These are phyloP conservation scores for Paraconiothyrium brasiliense DNA, from an alignment of 2,329 filamentous ascomycete genomes.

Conservation along the genomic window DNA sequence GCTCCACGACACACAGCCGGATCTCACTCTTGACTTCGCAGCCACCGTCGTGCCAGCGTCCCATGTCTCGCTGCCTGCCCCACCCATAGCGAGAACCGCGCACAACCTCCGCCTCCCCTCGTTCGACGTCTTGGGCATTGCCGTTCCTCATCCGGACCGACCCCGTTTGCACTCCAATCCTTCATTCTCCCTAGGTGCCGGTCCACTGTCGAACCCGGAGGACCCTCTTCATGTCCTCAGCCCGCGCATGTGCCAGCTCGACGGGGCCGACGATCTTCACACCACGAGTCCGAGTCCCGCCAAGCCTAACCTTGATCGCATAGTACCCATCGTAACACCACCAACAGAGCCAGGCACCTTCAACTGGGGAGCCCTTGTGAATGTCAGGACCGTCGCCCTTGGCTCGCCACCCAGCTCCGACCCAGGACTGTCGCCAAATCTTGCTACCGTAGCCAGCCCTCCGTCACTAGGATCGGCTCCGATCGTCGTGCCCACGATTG, in stretches of 20 bases:
- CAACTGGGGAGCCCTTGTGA: conserved; percentile 52
- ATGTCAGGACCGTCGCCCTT: conserved; percentile 46
- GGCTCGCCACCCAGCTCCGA: conserved; percentile 54
- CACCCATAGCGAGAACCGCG: conserved; percentile 41
- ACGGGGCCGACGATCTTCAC: conserved; percentile 28
- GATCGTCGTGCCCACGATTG: conserved; percentile 34
- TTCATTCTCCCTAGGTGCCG: conserved; percentile 45
- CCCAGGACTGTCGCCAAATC: conserved; percentile 42
- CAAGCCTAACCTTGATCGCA: conserved; percentile 40
- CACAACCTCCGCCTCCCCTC: conserved; percentile 61
- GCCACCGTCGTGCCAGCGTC: conserved; percentile 36
- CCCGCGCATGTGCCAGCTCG: conserved; percentile 35
- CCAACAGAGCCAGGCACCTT: conserved; percentile 54
- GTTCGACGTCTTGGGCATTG: conserved; percentile 63
- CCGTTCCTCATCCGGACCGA: conserved; percentile 57
- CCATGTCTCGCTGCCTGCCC: conserved; percentile 42
- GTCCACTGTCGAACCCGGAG: conserved; percentile 51
- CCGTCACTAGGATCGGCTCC: conserved; percentile 34
- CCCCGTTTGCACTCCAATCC: conserved; percentile 36
- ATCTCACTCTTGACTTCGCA: conserved; percentile 39
- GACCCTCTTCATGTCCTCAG: conserved; percentile 53
- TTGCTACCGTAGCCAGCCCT: conserved; percentile 31
- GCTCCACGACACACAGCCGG: conserved; percentile 34
- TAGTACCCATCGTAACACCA: conserved; percentile 56
- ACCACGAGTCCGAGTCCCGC: conserved; percentile 30